Evolutionary conservation across 257 asterid species (phyloP), one percentile per base, ranked within the genome.

Genomic region (Jasminum sambac): DNA sequence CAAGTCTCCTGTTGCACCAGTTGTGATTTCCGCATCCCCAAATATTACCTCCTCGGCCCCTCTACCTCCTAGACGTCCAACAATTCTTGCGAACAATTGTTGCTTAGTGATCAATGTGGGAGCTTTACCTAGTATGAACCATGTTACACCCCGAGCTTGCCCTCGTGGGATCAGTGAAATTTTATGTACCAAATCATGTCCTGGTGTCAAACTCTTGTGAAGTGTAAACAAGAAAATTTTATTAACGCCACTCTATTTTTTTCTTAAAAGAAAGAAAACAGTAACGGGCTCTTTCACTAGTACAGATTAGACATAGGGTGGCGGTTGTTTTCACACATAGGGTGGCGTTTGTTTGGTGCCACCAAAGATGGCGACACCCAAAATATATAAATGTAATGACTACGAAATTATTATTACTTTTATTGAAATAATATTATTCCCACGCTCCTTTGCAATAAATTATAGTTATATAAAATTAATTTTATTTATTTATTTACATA

Each of bases 91-190:
- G 63, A 87, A 90, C 10, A 87, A 74, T 66, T 90, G 90, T 77
- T 79, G 74, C 76, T 78, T 84, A 5, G 91, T 84, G 67, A 83
- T 62, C 11, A 87, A 63, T 4, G 89, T 76, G 7, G 91, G 89
- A 68, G 87, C 94, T 8, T 84, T 89, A 39, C 63, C 78, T 4
- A 92, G 82, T 19, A 87, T 36, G 80, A 85, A 87, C 94, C 90
- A 87, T 38, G 94, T 87, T 14, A 89, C 71, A 4, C 96, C 96
- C 2, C 91, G 89, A 24, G 95, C 91, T 75, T 87, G 96, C 17
- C 96, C 96, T 39, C 95, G 85, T 5, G 96, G 95, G 76, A 90
- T 84, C 81, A 90, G 42, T 7, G 92, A 2, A 90, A 92, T 84
- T 87, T 90, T 68, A 64, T 90, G 90, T 14, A 90, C 89, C 0